Percentiles rank a stretch among this genome's conserved stretches.
These are phyloP conservation scores for Suillus decipiens DNA, from an alignment of 768 basidiomycete species.

Conservation along the genomic window DNA sequence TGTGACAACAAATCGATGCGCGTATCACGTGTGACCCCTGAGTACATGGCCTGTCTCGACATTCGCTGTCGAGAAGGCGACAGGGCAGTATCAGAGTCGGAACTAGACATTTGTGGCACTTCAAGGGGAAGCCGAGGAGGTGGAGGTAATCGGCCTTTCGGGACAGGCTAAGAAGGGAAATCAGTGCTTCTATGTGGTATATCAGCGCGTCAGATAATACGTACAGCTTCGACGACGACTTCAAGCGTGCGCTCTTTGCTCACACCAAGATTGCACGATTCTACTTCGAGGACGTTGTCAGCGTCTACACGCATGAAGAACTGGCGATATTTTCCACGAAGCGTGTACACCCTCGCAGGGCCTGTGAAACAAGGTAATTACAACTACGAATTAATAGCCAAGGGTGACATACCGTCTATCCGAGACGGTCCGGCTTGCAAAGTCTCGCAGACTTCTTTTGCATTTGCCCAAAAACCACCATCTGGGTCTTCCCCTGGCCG, in stretches of 20 bases:
- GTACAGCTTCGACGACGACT: slow-evolving; percentile 60
- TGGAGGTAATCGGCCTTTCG: slow-evolving; percentile 30
- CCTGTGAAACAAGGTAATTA: slow-evolving; percentile 38
- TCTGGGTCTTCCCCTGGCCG: slow-evolving; percentile 45
- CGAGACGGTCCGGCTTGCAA: slow-evolving; percentile 64
- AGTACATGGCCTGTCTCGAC: slow-evolving; percentile 11
- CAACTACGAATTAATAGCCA: not conserved
- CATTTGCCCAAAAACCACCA: slow-evolving; percentile 73
- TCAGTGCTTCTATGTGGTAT: slow-evolving; percentile 9
- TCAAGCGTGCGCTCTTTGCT: slow-evolving; percentile 55
- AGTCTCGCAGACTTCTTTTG: slow-evolving; percentile 56
- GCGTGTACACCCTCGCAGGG: slow-evolving; percentile 66
- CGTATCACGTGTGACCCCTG: slow-evolving; percentile 27
- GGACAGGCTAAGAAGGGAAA: slow-evolving; percentile 22
- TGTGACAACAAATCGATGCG: slow-evolving; percentile 29
- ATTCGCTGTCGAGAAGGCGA: slow-evolving; percentile 11
- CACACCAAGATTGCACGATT: slow-evolving; percentile 59
- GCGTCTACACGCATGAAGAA: slow-evolving; percentile 63
- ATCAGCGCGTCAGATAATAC: slow-evolving; percentile 19
- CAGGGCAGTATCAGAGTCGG: slow-evolving; percentile 25
- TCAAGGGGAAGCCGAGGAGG: slow-evolving; percentile 18
- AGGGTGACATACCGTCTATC: slow-evolving; percentile 56
- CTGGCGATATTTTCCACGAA: slow-evolving; percentile 70
- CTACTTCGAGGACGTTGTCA: slow-evolving; percentile 49
- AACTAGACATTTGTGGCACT: slow-evolving; percentile 10